These are phyloP conservation scores for Dianthus caryophyllus DNA, from an alignment of 148 eudicot species.

Conservation along the genomic window DNA sequence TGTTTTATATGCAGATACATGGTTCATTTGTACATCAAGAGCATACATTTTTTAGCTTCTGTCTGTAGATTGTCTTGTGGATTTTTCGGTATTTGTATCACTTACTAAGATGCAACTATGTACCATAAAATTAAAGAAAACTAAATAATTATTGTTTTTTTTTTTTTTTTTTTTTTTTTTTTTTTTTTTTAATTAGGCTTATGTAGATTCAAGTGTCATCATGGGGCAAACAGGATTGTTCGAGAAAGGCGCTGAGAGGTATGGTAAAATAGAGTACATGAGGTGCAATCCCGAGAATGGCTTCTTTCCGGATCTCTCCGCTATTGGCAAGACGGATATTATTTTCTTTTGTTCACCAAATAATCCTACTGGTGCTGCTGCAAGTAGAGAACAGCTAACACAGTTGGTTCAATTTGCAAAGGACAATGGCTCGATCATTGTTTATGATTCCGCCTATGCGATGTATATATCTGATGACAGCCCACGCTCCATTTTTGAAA, in stretches of 20 bases:
- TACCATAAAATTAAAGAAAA: not conserved
- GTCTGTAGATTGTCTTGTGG: no score
- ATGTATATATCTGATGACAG: constrained; percentile 80
- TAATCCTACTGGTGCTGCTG: constrained; percentile 94
- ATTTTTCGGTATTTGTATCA: no score
- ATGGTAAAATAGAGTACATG: constrained; percentile 85
- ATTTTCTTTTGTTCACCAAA: constrained; percentile 97
- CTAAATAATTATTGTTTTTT: no score
- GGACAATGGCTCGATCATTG: constrained; percentile 84
- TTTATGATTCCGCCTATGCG: constrained; percentile 93
- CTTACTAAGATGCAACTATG: not conserved
- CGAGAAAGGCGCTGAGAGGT: constrained; percentile 65
- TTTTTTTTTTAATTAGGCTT: constrained; percentile 47
- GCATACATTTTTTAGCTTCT: no score
- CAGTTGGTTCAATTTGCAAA: constrained; percentile 76
- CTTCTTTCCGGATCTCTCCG: constrained; percentile 80
- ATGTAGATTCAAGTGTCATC: constrained; percentile 89
- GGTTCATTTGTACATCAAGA: no score
- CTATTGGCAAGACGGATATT: constrained; percentile 65
- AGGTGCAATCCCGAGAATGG: constrained; percentile 88
- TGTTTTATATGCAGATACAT: no score
- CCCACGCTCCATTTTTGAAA: constrained; percentile 84
- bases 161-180: no score
- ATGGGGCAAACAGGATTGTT: constrained; percentile 80
- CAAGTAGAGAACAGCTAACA: constrained; percentile 78